phyloP scores from a whole-genome alignment of 805 yeast genomes.

The Ogataea corticis region DNA sequence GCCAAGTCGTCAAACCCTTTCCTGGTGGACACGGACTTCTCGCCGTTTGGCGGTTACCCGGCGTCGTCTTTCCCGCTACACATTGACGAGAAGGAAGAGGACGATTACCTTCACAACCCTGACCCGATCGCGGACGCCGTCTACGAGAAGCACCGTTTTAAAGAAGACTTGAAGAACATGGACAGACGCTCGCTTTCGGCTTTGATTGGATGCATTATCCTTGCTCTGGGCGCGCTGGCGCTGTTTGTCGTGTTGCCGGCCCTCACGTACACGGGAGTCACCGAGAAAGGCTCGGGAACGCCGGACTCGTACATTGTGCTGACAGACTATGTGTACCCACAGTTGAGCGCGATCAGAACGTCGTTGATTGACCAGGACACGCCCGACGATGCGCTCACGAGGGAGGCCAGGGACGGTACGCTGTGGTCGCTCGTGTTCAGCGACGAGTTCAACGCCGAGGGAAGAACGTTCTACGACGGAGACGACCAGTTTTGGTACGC shows the following conservation, averaged over 20 bases:
- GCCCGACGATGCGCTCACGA: conserved; percentile 47
- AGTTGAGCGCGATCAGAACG: conserved; percentile 58
- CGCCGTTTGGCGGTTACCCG: conserved; percentile 97
- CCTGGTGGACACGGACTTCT: conserved; percentile 60
- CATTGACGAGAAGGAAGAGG: conserved; percentile 92
- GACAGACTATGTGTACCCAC: conserved; percentile 58
- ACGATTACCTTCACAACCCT: conserved; percentile 94
- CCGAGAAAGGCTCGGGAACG: conserved; percentile 27
- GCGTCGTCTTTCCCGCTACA: conserved; percentile 87
- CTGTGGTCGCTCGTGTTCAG: conserved; percentile 79
- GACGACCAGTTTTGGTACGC: conserved; percentile 93
- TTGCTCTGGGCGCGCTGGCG: conserved; percentile 62
- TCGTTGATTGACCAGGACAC: conserved; percentile 72
- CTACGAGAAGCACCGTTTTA: conserved; percentile 69
- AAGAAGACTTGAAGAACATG: conserved; percentile 63
- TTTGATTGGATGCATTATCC: conserved; percentile 54
- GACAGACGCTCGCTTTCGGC: conserved; percentile 65
- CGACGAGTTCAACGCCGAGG: conserved; percentile 88
- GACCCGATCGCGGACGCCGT: conserved; percentile 92
- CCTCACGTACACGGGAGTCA: conserved; percentile 75
- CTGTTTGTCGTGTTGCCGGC: conserved; percentile 81
- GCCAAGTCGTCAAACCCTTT: conserved; percentile 38
- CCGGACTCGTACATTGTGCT: conserved; percentile 42
- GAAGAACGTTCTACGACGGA: conserved; percentile 85
- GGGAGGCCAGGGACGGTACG: conserved; percentile 59